Evolutionary conservation across 73 alveolate species (phyloP), one percentile per base, ranked within the genome.

Genomic region (Paramecium sexaurelia): DNA sequence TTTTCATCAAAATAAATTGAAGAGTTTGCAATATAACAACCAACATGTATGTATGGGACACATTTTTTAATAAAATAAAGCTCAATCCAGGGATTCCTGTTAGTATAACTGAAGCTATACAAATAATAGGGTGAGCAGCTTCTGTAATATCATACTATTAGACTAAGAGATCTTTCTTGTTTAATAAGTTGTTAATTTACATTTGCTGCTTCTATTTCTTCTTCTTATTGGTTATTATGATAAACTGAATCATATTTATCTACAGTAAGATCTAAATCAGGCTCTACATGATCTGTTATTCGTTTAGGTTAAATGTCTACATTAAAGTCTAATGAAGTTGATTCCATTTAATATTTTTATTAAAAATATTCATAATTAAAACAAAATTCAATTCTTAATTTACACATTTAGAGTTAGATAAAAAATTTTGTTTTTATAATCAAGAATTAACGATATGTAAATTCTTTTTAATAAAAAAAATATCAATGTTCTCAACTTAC

Each of bases 181-280:
- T 3, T 22, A 22, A 26, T 17, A 3, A 33, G 15, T 51, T 13
- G 67, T 15, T 36, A 33, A 36, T 73, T 33, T 73, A 39, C 55
- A 73, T 22, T 73, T 15, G 55, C 36, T 27, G 35, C 87, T 36
- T 73, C 57, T 32, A 73, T 78, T 24, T 78, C 90, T 20, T 20
- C 56, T 17, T 78, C 90, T 24, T 78, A 32, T 22, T 39, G 19
- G 7, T 78, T 19, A 40, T 78, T 37, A 8, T 29, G 19, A 71
- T 78, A 78, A 26, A 78, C 90, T 41, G 43, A 20, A 45, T 78
- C 90, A 78, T 78, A 78, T 78, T 78, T 78, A 15, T 78, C 90
- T 7, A 78, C 90, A 41, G 75, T 78, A 17, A 78, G 29, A 61
- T 78, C 90, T 5, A 29, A 11, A 78, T 78, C 90, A 40, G 90